phyloP scores from a whole-genome alignment of 805 yeast genomes.

The Cyberlindnera xishuangbannaensis region DNA sequence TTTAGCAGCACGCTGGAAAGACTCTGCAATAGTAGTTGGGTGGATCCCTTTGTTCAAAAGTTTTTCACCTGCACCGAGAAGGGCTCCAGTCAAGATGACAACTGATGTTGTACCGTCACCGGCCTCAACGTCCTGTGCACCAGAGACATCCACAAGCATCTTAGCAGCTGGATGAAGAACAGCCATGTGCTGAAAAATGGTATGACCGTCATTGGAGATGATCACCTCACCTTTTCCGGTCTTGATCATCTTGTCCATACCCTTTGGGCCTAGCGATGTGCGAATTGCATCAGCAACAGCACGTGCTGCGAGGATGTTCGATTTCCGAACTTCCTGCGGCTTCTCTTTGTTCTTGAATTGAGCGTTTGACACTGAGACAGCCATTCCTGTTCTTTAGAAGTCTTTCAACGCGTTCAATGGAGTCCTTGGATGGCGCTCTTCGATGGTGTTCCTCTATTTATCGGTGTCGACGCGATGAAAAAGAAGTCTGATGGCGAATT shows the following conservation, averaged over 20 bases:
- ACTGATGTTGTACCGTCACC: conserved; percentile 99
- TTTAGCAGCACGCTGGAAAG: conserved; percentile 84
- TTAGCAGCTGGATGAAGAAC: conserved; percentile 98
- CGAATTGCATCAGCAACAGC: conserved; percentile 98
- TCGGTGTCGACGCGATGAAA: too few species aligned
- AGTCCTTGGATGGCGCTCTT: too few species aligned
- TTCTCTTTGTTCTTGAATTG: conserved; percentile 93
- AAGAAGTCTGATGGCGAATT: background rate
- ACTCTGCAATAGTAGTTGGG: conserved; percentile 94
- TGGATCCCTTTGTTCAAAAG: conserved; percentile 87
- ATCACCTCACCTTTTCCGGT: conserved; percentile 90
- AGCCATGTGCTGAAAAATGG: conserved; percentile 95
- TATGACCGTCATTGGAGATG: conserved; percentile 97
- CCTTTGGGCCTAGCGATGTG: conserved; percentile 93
- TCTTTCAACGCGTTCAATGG: too few species aligned
- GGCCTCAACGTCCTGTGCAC: conserved; percentile 98
- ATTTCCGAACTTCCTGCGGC: conserved; percentile 95
- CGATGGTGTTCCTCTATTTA: too few species aligned
- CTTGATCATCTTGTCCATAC: conserved; percentile 99
- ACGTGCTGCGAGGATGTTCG: conserved; percentile 96
- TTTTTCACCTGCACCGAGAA: conserved; percentile 92
- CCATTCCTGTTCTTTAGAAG: background rate
- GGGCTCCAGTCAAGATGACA: conserved; percentile 90
- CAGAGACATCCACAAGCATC: conserved; percentile 95
- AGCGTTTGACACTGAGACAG: conserved; percentile 49